A percentile compares a stretch with the other conserved stretches of the same genome.
phyloP scores from a whole-genome alignment of 2,329 filamentous ascomycete genomes.

The Apiospora arundinis region DNA sequence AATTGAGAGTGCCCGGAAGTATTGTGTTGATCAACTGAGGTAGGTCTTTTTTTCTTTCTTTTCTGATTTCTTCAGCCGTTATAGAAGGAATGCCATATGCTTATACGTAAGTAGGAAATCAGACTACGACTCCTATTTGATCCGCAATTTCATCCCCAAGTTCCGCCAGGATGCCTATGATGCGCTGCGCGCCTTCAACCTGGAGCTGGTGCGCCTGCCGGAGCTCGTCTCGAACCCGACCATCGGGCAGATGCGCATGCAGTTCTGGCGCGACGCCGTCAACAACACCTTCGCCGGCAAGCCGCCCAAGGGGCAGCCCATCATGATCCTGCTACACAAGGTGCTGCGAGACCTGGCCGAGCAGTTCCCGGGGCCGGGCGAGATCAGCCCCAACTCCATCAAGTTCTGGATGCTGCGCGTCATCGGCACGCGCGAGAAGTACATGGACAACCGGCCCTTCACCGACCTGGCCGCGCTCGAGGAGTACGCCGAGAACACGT shows the following conservation, averaged over 20 bases:
- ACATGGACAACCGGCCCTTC: conserved; percentile 85
- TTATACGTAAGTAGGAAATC: conserved; percentile 66
- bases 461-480: conserved; percentile 76
- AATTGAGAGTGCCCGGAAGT: conserved; percentile 57
- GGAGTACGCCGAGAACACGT: conserved; percentile 91
- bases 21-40: conserved; percentile 61
- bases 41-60: conserved; percentile 34
- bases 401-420: conserved; percentile 80
- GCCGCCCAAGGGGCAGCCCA: conserved; percentile 91
- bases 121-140: conserved; percentile 86
- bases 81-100: conserved; percentile 14
- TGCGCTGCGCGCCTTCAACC: conserved; percentile 88
- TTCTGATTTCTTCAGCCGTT: background rate
- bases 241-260: conserved; percentile 86
- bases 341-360: conserved; percentile 68
- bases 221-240: conserved; percentile 88
- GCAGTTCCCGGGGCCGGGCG: conserved; percentile 36
- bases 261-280: conserved; percentile 92
- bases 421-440: conserved; percentile 80
- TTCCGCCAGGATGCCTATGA: conserved; percentile 83
- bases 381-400: conserved; percentile 55
- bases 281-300: conserved; percentile 76
- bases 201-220: conserved; percentile 88
- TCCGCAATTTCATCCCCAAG: conserved; percentile 82
- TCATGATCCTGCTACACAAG: conserved; percentile 81